Evolutionary conservation across 2,329 filamentous ascomycete genomes (phyloP).

Genomic region (Xylariaceae sp.): DNA sequence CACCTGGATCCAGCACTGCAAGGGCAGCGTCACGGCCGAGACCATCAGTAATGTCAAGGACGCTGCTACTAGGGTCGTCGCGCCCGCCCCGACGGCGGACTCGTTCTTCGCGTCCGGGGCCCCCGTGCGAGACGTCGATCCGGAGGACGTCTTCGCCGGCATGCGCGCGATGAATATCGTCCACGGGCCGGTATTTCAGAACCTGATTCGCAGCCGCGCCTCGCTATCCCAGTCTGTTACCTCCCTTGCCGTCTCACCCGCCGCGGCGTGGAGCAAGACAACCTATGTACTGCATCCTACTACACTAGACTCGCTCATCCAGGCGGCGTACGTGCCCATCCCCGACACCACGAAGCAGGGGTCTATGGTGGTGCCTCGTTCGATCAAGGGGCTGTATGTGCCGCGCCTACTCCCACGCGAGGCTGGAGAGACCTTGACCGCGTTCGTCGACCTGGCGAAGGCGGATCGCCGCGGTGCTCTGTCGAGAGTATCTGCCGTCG

Average conservation of each 20-base stretch:
- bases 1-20: constrained; percentile 1
- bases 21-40: background rate
- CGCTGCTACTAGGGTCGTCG: background rate
- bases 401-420: background rate
- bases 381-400: background rate
- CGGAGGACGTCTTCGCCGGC: background rate
- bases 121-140: background rate
- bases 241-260: background rate
- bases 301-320: constrained; percentile 3
- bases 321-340: background rate
- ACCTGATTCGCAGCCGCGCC: background rate
- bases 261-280: background rate
- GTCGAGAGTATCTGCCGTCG: background rate
- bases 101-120: background rate
- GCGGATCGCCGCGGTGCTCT: background rate
- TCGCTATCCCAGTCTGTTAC: background rate
- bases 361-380: background rate
- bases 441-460: background rate
- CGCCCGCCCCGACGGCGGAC: background rate
- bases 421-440: background rate
- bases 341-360: background rate
- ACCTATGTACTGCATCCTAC: constrained; percentile 1
- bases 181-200: constrained; percentile 1
- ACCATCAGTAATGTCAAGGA: background rate
- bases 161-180: background rate